Evolutionary conservation across 192 early-diverging fungal species (phyloP).

Genomic region (Mortierella hygrophila): DNA sequence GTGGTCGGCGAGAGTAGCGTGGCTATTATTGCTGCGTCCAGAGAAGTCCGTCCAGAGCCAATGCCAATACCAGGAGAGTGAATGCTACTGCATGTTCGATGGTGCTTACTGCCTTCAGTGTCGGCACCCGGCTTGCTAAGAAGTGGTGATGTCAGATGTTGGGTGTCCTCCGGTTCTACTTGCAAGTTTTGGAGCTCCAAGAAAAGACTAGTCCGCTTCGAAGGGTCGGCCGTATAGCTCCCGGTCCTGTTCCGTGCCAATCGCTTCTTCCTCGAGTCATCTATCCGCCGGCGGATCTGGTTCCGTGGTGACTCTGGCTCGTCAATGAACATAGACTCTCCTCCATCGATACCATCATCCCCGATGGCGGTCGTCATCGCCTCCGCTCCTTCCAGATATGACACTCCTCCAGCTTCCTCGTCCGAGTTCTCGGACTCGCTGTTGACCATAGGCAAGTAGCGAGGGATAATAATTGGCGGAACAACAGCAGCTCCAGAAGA

Average conservation of each 20-base stretch:
- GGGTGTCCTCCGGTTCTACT: not conserved
- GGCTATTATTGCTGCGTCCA: not conserved
- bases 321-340: not conserved
- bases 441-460: not conserved
- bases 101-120: no score
- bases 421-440: not conserved
- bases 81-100: not conserved
- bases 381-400: not conserved
- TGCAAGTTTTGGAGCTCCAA: slow-evolving; percentile 25
- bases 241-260: not conserved
- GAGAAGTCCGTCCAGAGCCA: not conserved
- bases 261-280: not conserved
- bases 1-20: not conserved
- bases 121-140: not conserved
- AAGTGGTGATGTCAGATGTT: not conserved
- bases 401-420: not conserved
- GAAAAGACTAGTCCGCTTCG: slow-evolving; percentile 36
- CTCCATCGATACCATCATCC: not conserved
- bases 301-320: not conserved
- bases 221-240: not conserved
- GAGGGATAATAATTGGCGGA: not conserved
- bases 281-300: not conserved
- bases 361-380: not conserved
- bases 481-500: not conserved
- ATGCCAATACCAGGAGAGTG: not conserved